phyloP scores from a whole-genome alignment of 768 basidiomycete genomes.

The Leucosporidium yakuticum region DNA sequence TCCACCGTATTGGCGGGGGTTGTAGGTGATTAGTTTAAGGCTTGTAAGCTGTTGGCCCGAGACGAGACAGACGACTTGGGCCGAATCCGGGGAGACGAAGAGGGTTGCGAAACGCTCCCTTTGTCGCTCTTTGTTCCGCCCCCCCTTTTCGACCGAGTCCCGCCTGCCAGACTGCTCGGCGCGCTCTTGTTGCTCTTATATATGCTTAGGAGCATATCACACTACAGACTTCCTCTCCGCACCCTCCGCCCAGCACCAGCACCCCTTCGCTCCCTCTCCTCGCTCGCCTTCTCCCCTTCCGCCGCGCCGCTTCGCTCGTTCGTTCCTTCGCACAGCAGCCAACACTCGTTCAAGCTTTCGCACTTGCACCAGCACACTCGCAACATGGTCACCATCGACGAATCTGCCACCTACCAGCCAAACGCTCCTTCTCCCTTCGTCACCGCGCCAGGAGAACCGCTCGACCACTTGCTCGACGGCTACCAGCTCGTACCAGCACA shows the following conservation, averaged over 20 bases:
- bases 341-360: background rate
- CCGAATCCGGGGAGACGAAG: no score
- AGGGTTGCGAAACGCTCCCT: no score
- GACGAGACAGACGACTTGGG: no score
- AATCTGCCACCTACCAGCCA: constrained; percentile 12
- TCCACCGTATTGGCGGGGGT: no score
- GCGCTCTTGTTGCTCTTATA: background rate
- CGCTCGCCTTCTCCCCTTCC: background rate
- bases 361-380: background rate
- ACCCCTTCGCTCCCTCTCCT: background rate
- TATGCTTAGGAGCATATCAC: constrained; percentile 1
- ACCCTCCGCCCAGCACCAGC: background rate
- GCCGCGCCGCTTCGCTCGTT: background rate
- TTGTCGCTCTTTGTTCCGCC: no score
- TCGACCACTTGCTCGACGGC: constrained; percentile 11
- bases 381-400: constrained; percentile 19
- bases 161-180: no score
- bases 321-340: background rate
- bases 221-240: background rate
- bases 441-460: constrained; percentile 4
- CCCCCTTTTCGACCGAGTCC: no score
- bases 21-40: no score
- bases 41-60: no score
- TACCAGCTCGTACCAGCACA: constrained; percentile 9
- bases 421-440: constrained; percentile 21